Percentiles rank a stretch among this genome's conserved stretches.
phyloP scores from a whole-genome alignment of 1,284 basidiomycete species.

The Pascua guehoae region DNA sequence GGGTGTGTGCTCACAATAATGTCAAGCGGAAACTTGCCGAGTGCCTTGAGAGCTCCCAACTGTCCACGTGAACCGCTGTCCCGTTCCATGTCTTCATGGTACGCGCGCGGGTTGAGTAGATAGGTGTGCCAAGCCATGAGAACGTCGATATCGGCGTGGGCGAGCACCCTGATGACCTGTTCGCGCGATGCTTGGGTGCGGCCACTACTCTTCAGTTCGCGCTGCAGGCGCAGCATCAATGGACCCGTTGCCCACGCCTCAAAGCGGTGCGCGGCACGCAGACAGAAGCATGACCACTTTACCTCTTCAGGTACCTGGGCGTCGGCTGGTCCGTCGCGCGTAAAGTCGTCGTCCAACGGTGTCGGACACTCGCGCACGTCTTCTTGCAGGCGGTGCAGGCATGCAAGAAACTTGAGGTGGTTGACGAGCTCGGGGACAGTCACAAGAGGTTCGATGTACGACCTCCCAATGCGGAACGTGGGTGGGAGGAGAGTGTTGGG shows the following conservation, averaged over 20 bases:
- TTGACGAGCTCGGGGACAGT: conserved; percentile 21
- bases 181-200: not conserved
- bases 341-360: not conserved
- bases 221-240: not conserved
- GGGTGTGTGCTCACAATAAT: conserved; percentile 12
- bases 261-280: conserved; percentile 13
- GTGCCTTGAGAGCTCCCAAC: conserved; percentile 4
- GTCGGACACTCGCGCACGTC: conserved; percentile 14
- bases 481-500: conserved; percentile 19
- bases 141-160: conserved; percentile 20
- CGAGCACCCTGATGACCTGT: conserved; percentile 1
- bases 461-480: conserved; percentile 15
- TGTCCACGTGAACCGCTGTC: not conserved
- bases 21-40: conserved; percentile 19
- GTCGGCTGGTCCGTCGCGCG: not conserved
- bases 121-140: conserved; percentile 41
- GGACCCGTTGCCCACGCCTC: conserved; percentile 8
- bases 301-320: conserved; percentile 10
- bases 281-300: conserved; percentile 22
- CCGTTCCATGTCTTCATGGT: conserved; percentile 20
- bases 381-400: conserved; percentile 17
- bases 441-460: conserved; percentile 8
- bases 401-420: conserved; percentile 26
- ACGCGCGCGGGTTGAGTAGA: conserved; percentile 34
- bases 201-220: not conserved